Evolutionary conservation across 2,329 filamentous ascomycete species (phyloP).

Genomic region (Biscogniauxia mediterranea): DNA sequence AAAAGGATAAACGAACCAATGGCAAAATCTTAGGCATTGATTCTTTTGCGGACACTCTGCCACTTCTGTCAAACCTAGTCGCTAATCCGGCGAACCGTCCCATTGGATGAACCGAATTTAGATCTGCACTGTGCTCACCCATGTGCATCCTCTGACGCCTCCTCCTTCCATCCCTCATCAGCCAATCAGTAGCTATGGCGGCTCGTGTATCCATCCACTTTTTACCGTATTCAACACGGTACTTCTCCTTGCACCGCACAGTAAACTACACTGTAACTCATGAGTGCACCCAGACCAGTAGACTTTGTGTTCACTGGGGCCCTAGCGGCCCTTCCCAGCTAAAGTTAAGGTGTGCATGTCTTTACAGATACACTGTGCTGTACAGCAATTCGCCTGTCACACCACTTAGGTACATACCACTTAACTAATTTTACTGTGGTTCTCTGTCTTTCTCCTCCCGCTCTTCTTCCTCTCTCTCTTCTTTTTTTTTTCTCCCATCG

Average conservation of each 20-base stretch:
- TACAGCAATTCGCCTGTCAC: background rate
- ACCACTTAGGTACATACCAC: background rate
- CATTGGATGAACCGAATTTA: background rate
- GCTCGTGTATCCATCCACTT: background rate
- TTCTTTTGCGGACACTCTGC: background rate
- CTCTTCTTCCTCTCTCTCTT: constrained; percentile 13
- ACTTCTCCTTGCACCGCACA: background rate
- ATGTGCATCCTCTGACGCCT: background rate
- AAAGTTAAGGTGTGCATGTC: background rate
- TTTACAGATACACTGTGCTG: background rate
- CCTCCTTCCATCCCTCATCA: background rate
- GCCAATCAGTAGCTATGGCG: background rate
- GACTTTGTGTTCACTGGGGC: background rate
- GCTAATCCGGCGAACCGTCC: background rate
- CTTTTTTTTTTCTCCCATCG: constrained; percentile 21
- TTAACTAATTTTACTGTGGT: constrained; percentile 2
- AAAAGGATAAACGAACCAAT: background rate
- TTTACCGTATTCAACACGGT: background rate
- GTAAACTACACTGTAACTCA: background rate
- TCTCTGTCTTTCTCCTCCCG: constrained; percentile 13
- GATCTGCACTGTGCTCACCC: background rate
- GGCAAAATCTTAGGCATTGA: background rate
- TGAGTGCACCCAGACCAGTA: background rate
- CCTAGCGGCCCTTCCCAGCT: background rate
- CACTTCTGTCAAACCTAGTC: background rate